Evolutionary conservation across 2,329 filamentous ascomycete genomes (phyloP).

Genomic region (Penicillium vulpinum): DNA sequence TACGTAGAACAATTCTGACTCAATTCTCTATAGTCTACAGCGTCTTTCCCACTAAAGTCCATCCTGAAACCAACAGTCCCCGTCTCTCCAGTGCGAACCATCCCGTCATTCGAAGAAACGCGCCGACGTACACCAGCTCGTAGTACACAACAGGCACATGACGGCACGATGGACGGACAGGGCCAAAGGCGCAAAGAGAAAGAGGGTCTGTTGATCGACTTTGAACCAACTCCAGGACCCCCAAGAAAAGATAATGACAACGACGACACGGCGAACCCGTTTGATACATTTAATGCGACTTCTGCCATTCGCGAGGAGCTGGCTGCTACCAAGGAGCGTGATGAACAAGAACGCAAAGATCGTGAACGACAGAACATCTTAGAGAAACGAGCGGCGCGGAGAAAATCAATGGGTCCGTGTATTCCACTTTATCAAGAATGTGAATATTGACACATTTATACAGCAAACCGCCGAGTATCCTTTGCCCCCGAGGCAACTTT

Average conservation of each 20-base stretch:
- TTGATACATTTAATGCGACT: slow-evolving; percentile 45
- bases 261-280: slow-evolving; percentile 51
- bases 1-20: slow-evolving; percentile 6
- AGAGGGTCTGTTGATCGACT: slow-evolving; percentile 45
- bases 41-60: slow-evolving; percentile 56
- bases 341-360: slow-evolving; percentile 63
- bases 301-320: slow-evolving; percentile 51
- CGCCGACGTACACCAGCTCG: slow-evolving; percentile 43
- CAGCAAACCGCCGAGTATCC: slow-evolving; percentile 84
- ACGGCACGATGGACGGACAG: slow-evolving; percentile 8
- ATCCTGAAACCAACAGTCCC: slow-evolving; percentile 79
- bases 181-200: slow-evolving; percentile 21
- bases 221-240: slow-evolving; percentile 42
- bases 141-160: slow-evolving; percentile 25
- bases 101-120: slow-evolving; percentile 60
- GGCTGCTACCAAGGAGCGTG: slow-evolving; percentile 66
- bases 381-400: slow-evolving; percentile 79
- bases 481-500: slow-evolving; percentile 97
- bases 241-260: slow-evolving; percentile 36
- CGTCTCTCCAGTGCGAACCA: slow-evolving; percentile 63
- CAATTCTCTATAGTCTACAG: slow-evolving; percentile 39
- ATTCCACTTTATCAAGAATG: not conserved
- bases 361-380: slow-evolving; percentile 60
- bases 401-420: slow-evolving; percentile 74
- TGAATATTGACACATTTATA: slow-evolving; percentile 19